A percentile compares a stretch with the other conserved stretches of the same genome.
phyloP scores from a whole-genome alignment of 116 monocot genomes.

The Phalaenopsis hybrid region DNA sequence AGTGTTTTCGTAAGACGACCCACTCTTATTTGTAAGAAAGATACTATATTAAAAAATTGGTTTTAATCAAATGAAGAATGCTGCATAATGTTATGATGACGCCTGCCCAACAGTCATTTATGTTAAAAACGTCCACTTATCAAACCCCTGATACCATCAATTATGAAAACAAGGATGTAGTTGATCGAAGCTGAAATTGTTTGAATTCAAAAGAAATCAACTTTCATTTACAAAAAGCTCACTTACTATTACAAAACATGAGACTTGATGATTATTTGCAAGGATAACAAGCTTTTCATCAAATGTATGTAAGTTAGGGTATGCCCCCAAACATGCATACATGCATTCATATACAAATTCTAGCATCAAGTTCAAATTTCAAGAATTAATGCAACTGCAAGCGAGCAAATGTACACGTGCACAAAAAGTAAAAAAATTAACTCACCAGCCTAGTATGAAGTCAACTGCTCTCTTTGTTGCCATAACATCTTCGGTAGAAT shows the following conservation, averaged over 20 bases:
- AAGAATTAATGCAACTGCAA: neutral
- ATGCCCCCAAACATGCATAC: neutral
- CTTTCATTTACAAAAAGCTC: no score
- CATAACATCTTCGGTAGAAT: slow-evolving; percentile 23
- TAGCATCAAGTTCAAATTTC: neutral
- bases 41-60: neutral
- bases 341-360: neutral
- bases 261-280: neutral
- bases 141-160: neutral
- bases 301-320: neutral
- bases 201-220: no score
- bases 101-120: neutral
- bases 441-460: slow-evolving; percentile 45
- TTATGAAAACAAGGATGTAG: neutral
- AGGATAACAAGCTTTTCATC: neutral
- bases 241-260: neutral
- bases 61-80: neutral
- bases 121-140: neutral
- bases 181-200: no score
- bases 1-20: neutral
- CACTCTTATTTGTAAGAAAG: neutral
- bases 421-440: neutral
- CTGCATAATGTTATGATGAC: neutral
- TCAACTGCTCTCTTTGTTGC: slow-evolving; percentile 28
- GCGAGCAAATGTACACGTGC: neutral